Conservation (phyloP, 495 filamentous ascomycete species). For the Daldinia bambusicola region DNA sequence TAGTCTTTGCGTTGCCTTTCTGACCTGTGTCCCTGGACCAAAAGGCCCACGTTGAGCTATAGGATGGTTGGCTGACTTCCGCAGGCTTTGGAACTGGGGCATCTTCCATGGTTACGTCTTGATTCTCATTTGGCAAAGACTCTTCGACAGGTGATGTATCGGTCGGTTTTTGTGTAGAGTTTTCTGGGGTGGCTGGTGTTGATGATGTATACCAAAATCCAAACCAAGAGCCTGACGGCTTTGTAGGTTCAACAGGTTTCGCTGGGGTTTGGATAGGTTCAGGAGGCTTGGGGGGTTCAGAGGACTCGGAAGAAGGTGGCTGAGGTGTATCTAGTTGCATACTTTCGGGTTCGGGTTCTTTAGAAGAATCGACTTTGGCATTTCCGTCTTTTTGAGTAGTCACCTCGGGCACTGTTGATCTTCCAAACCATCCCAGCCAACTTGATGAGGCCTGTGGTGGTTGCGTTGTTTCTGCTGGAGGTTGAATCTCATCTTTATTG, state of each 20-base stretch:
- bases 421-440: slow-evolving; percentile 70
- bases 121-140: slow-evolving; percentile 43
- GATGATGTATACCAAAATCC: slow-evolving; percentile 59
- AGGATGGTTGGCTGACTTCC: slow-evolving; percentile 35
- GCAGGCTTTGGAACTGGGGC: slow-evolving; percentile 43
- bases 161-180: slow-evolving; percentile 41
- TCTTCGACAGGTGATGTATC: slow-evolving; percentile 30
- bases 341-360: slow-evolving; percentile 37
- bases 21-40: slow-evolving; percentile 75
- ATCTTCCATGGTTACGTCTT: slow-evolving; percentile 54
- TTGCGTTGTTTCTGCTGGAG: slow-evolving; percentile 27
- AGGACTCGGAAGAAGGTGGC: slow-evolving; percentile 26
- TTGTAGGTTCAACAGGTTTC: slow-evolving; percentile 36
- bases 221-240: slow-evolving; percentile 60
- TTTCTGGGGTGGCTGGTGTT: slow-evolving; percentile 31
- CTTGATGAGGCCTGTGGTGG: slow-evolving; percentile 56
- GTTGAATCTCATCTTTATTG: slow-evolving; percentile 20
- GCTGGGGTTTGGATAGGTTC: not conserved
- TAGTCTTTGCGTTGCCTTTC: slow-evolving; percentile 49
- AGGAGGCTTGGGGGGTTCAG: slow-evolving; percentile 10
- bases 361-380: slow-evolving; percentile 37
- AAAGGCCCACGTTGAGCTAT: slow-evolving; percentile 83
- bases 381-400: slow-evolving; percentile 39
- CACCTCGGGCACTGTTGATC: slow-evolving; percentile 41
- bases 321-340: slow-evolving; percentile 22